Percentiles rank a stretch among this genome's conserved stretches.
Conservation (phyloP, 345 rosid genomes). For the Trapa bicornis region DNA sequence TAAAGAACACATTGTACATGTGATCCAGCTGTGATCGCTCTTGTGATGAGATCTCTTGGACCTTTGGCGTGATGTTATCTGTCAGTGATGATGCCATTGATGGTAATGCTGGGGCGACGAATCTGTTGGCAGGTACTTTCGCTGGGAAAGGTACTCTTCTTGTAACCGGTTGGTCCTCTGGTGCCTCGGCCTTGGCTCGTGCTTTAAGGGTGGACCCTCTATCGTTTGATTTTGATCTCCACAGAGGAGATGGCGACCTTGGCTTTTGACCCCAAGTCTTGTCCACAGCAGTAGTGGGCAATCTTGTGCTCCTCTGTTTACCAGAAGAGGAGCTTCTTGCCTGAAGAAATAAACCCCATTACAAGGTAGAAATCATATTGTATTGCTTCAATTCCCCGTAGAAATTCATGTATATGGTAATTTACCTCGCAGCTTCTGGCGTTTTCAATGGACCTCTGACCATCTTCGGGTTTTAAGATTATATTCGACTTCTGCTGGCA, state of each 20-base stretch:
- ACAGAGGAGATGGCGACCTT: constrained; percentile 73
- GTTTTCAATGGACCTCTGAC: constrained; percentile 39
- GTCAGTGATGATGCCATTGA: constrained; percentile 20
- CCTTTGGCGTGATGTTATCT: constrained; percentile 25
- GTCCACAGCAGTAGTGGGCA: constrained; percentile 56
- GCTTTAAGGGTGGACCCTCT: constrained; percentile 53
- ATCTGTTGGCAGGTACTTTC: constrained; percentile 55
- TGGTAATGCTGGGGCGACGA: constrained; percentile 29
- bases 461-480: constrained; percentile 39
- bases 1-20: constrained; percentile 31
- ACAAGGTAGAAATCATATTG: not conserved
- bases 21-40: constrained; percentile 34
- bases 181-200: constrained; percentile 40
- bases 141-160: constrained; percentile 78
- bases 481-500: constrained; percentile 47
- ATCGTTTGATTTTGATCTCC: constrained; percentile 72
- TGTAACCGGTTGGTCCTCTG: constrained; percentile 41
- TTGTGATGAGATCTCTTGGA: constrained; percentile 13
- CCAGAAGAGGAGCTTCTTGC: constrained; percentile 75
- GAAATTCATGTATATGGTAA: not conserved
- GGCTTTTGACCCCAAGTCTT: constrained; percentile 47
- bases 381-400: not conserved
- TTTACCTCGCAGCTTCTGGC: constrained; percentile 45
- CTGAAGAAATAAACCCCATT: constrained; percentile 26
- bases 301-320: constrained; percentile 67